These are phyloP conservation scores for Rhizophora apiculata DNA, from an alignment of 345 rosid species.

Conservation along the genomic window DNA sequence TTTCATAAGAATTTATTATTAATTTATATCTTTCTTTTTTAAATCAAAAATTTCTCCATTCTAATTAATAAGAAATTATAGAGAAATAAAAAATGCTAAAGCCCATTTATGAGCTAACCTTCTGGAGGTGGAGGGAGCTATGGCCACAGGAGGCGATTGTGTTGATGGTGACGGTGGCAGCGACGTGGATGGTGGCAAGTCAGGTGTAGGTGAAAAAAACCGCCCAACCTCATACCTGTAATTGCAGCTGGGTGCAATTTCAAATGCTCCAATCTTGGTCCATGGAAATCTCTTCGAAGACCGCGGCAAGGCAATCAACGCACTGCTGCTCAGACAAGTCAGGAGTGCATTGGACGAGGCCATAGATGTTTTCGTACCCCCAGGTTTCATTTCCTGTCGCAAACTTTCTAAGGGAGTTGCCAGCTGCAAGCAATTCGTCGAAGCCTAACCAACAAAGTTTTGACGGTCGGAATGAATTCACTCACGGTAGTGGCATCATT, in stretches of 20 bases:
- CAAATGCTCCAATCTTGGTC: not conserved
- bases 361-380: slow-evolving; percentile 23
- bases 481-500: not conserved
- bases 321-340: slow-evolving; percentile 37
- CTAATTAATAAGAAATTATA: no score
- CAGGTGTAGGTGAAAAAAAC: not conserved
- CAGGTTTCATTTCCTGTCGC: slow-evolving; percentile 9
- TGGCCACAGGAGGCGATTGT: not conserved
- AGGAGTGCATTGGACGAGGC: slow-evolving; percentile 43
- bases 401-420: slow-evolving; percentile 23
- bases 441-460: slow-evolving; percentile 11
- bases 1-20: no score
- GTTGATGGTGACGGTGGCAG: not conserved
- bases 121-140: no score
- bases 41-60: no score
- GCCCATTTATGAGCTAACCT: no score
- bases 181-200: not conserved
- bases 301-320: slow-evolving; percentile 13
- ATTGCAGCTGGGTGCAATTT: not conserved
- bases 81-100: no score
- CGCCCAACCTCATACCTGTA: slow-evolving; percentile 3
- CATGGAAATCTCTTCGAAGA: not conserved
- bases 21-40: no score
- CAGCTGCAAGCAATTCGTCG: slow-evolving; percentile 11
- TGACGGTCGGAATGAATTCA: slow-evolving; percentile 11